These are phyloP conservation scores for Diplodia scrobiculata DNA, from an alignment of 2,329 filamentous ascomycete species.

Conservation along the genomic window DNA sequence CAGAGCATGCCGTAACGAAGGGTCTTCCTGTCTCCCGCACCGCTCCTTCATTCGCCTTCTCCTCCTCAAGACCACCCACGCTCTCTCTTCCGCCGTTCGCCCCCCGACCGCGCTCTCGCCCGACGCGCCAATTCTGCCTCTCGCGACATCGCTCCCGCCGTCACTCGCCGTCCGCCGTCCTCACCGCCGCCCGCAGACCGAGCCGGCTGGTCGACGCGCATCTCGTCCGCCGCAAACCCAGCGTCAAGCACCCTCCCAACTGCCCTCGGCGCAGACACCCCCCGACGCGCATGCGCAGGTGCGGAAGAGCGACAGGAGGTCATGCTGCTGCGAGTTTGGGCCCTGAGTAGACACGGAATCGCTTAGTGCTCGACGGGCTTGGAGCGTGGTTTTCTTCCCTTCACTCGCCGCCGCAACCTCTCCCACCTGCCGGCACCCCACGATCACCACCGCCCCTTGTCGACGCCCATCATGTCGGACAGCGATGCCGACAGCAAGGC, in stretches of 20 bases:
- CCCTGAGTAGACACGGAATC: conserved; percentile 33
- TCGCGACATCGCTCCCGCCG: conserved; percentile 13
- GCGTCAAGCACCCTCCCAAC: background rate
- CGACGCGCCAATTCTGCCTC: background rate
- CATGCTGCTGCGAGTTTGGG: conserved; percentile 24
- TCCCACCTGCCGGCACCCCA: conserved; percentile 32
- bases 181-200: conserved; percentile 16
- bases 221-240: conserved; percentile 13
- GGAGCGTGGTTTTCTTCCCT: conserved; percentile 30
- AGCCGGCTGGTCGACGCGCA: conserved; percentile 20
- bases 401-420: conserved; percentile 37
- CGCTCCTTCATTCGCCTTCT: conserved; percentile 25
- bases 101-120: conserved; percentile 10
- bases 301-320: conserved; percentile 7
- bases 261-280: background rate
- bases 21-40: conserved; percentile 26
- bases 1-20: conserved; percentile 23
- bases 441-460: conserved; percentile 13
- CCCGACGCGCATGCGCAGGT: conserved; percentile 18
- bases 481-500: conserved; percentile 41
- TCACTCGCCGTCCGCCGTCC: conserved; percentile 2
- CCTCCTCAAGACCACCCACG: conserved; percentile 21
- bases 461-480: conserved; percentile 44
- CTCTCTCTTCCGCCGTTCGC: conserved; percentile 17
- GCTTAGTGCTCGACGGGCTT: conserved; percentile 35